Percentiles rank a stretch among this genome's conserved stretches.
Evolutionary conservation across 345 rosid species (phyloP).

Genomic region (Angophora floribunda): DNA sequence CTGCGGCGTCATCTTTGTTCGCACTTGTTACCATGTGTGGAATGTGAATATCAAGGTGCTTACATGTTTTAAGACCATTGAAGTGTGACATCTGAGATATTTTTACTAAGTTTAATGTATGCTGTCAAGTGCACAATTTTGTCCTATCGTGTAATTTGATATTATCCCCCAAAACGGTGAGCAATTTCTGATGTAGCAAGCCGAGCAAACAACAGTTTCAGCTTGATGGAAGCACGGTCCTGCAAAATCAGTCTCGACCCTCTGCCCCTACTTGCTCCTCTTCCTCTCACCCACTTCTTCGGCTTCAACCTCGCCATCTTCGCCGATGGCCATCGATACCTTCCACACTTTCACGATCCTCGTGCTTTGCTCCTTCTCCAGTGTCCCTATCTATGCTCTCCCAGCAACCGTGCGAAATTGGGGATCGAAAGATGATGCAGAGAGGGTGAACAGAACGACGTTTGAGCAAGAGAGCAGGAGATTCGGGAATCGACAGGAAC

Average conservation of each 20-base stretch:
- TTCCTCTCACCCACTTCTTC: slow-evolving; percentile 23
- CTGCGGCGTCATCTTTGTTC: neutral
- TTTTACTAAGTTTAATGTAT: neutral
- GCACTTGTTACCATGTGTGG: neutral
- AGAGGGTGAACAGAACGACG: neutral
- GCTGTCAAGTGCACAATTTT: neutral
- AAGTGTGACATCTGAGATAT: neutral
- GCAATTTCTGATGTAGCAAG: neutral
- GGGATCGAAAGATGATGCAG: neutral
- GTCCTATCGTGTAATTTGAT: neutral
- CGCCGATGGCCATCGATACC: slow-evolving; percentile 24
- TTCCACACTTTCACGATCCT: slow-evolving; percentile 30
- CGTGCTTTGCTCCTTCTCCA: slow-evolving; percentile 22
- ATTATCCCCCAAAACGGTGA: neutral
- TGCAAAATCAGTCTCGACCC: slow-evolving; percentile 50
- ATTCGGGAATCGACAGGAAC: neutral
- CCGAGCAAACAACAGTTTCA: neutral
- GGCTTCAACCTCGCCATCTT: slow-evolving; percentile 14
- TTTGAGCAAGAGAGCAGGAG: neutral
- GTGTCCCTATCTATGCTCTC: slow-evolving; percentile 32
- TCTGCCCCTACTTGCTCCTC: slow-evolving; percentile 24
- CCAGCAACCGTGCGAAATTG: slow-evolving; percentile 39
- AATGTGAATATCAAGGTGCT: neutral
- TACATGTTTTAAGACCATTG: neutral
- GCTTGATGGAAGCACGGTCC: slow-evolving; percentile 10